phyloP scores from a whole-genome alignment of 345 rosid genomes.

The Stellera chamaejasme region DNA sequence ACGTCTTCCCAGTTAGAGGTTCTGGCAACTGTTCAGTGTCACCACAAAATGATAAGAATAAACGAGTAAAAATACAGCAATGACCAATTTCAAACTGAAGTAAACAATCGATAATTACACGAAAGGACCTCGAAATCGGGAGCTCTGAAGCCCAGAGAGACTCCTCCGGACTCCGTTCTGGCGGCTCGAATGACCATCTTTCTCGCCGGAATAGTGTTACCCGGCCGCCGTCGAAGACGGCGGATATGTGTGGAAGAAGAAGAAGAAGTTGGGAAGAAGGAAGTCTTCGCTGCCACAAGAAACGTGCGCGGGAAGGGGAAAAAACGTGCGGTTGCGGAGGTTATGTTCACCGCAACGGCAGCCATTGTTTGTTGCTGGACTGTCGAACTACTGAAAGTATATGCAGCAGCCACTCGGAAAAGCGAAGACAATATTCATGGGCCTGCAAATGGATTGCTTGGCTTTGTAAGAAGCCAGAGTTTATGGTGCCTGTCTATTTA shows the following conservation, averaged over 20 bases:
- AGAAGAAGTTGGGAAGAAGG: slow-evolving; percentile 14
- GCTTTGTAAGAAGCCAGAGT: too few relatives aligned
- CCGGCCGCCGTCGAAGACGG: slow-evolving; percentile 19
- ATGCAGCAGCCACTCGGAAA: too few relatives aligned
- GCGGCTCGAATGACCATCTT: slow-evolving; percentile 55
- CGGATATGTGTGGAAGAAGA: slow-evolving; percentile 15
- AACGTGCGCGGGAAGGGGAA: slow-evolving; percentile 11
- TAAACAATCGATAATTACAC: not conserved
- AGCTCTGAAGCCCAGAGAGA: slow-evolving; percentile 53
- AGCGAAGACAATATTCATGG: not conserved
- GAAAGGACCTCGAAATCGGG: slow-evolving; percentile 53
- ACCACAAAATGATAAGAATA: not conserved
- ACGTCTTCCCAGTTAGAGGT: slow-evolving; percentile 72
- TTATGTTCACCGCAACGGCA: slow-evolving; percentile 21
- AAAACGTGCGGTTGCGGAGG: slow-evolving; percentile 15
- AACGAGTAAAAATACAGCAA: not conserved
- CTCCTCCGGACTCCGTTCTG: slow-evolving; percentile 50
- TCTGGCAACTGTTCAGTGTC: slow-evolving; percentile 44
- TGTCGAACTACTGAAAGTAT: not conserved
- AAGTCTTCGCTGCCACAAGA: slow-evolving; percentile 1
- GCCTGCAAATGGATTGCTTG: too few relatives aligned
- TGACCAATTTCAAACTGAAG: not conserved
- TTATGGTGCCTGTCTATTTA: too few relatives aligned
- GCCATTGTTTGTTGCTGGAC: slow-evolving; percentile 24
- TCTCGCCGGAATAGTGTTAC: slow-evolving; percentile 20